Evolutionary conservation across 163 green algal genomes (phyloP).

Genomic region (Volvox carteri): DNA sequence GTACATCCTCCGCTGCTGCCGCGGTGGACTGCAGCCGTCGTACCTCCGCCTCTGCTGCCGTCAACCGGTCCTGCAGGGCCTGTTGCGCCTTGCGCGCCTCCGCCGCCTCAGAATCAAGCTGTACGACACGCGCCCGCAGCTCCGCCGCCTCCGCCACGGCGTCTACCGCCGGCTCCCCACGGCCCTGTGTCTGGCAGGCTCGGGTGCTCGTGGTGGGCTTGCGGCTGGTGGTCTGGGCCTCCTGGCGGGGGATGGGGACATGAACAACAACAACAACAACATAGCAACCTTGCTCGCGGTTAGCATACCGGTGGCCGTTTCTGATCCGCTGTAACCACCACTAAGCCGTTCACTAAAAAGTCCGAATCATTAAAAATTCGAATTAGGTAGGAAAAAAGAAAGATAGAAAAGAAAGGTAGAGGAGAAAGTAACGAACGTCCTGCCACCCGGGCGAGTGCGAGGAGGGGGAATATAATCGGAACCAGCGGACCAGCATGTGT

Average conservation of each 20-base stretch:
- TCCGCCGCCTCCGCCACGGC: neutral
- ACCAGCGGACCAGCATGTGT: too few species aligned
- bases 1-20: neutral
- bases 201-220: neutral
- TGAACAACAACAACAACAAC: too few species aligned
- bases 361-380: too few species aligned
- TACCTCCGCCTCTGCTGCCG: neutral
- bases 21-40: neutral
- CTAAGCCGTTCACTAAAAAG: too few species aligned
- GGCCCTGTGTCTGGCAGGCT: neutral
- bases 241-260: neutral
- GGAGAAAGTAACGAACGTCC: too few species aligned
- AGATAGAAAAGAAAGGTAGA: too few species aligned
- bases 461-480: too few species aligned
- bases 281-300: too few species aligned
- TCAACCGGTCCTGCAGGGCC: neutral
- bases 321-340: too few species aligned
- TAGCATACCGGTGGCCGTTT: too few species aligned
- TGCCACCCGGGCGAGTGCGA: too few species aligned
- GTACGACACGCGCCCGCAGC: neutral
- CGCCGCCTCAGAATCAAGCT: constrained; percentile 20
- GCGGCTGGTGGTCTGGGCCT: neutral
- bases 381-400: too few species aligned
- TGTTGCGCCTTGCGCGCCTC: neutral
- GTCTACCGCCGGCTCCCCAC: neutral